Conservation (phyloP, 139 green algal genomes). For the Chlorella sp. region DNA sequence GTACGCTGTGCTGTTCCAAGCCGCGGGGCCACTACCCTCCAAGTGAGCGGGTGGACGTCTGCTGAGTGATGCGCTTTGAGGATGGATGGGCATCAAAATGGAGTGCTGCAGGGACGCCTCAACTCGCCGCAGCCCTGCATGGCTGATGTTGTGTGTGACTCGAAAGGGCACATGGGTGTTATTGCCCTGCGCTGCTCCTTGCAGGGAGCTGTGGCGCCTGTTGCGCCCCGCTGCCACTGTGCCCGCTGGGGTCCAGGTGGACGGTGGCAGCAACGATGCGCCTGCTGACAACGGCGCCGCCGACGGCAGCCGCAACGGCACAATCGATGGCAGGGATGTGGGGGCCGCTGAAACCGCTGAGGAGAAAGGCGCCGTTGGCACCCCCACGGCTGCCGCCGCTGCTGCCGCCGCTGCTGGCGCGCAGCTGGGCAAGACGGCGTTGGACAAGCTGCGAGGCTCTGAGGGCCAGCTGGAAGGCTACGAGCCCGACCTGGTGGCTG, state of each 20-base stretch:
- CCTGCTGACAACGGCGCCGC: no score
- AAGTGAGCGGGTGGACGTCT: background rate
- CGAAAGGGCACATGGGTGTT: no score
- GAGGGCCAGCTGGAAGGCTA: background rate
- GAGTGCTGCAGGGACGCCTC: no score
- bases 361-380: background rate
- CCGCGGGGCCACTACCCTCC: background rate
- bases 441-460: background rate
- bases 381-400: no score
- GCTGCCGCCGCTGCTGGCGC: background rate
- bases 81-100: no score
- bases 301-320: no score
- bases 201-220: conserved; percentile 3
- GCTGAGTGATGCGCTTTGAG: no score
- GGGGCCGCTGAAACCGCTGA: background rate
- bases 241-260: no score
- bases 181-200: background rate
- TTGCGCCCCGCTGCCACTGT: no score
- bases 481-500: background rate
- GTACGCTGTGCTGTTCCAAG: conserved; percentile 15
- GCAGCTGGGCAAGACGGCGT: background rate
- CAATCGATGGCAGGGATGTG: background rate
- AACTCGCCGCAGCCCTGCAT: no score
- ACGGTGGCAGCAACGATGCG: background rate
- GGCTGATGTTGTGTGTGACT: no score